Evolutionary conservation across 78 protist genomes (phyloP).

Genomic region (Dictyostelium capitatum): DNA sequence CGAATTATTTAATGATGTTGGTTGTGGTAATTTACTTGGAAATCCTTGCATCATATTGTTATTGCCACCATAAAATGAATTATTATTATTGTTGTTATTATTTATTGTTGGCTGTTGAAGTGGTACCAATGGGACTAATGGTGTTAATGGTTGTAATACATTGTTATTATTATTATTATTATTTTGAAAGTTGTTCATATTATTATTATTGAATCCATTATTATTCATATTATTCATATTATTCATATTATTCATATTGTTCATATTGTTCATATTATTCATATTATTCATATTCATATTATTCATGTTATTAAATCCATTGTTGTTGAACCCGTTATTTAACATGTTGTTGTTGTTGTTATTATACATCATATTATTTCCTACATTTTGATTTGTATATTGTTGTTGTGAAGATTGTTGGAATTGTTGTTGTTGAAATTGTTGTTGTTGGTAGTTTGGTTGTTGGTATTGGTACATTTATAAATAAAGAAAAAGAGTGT

Average conservation of each 20-base stretch:
- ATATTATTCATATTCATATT: not conserved
- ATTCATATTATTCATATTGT: not conserved
- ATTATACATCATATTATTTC: not conserved
- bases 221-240: not conserved
- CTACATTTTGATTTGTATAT: conserved; percentile 1
- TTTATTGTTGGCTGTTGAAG: conserved; percentile 2
- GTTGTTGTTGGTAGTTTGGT: conserved; percentile 38
- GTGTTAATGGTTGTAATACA: conserved; percentile 14
- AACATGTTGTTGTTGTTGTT: too few relatives aligned
- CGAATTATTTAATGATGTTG: not conserved
- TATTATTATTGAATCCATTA: not conserved
- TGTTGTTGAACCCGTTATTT: not conserved
- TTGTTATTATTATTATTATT: not conserved
- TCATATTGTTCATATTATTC: not conserved
- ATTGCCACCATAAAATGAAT: not conserved
- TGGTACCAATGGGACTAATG: not conserved
- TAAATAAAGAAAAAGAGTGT: not conserved
- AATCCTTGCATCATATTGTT: conserved; percentile 42
- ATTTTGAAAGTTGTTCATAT: not conserved
- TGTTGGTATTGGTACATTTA: conserved; percentile 24
- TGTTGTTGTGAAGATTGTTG: not conserved
- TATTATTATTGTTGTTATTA: not conserved
- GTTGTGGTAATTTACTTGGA: conserved; percentile 74
- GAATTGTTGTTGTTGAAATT: conserved; percentile 3
- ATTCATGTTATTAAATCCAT: not conserved